Percentiles rank a stretch among this genome's conserved stretches.
Evolutionary conservation across 805 yeast species (phyloP).

Genomic region (Kodamaea neixiangensis): DNA sequence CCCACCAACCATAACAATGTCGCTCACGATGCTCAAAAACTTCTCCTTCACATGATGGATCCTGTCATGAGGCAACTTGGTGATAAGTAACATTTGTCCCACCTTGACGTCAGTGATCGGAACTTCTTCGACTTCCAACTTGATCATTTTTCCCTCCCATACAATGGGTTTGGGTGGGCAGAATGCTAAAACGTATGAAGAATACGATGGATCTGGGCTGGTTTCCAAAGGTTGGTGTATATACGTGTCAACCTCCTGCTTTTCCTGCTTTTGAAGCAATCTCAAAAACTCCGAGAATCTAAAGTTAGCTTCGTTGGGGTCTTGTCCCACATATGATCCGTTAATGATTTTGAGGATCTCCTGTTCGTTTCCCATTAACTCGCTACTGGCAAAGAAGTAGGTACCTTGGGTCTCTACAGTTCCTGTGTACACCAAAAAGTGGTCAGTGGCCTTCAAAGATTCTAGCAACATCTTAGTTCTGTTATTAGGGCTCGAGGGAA

Average conservation of each 20-base stretch:
- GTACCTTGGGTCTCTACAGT: constrained; percentile 72
- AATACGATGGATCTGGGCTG: constrained; percentile 34
- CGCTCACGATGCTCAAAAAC: constrained; percentile 60
- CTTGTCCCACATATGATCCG: constrained; percentile 42
- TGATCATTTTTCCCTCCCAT: constrained; percentile 83
- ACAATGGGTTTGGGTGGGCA: constrained; percentile 82
- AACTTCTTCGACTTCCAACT: constrained; percentile 48
- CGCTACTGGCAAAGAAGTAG: constrained; percentile 75
- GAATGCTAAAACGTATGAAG: constrained; percentile 69
- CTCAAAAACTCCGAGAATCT: constrained; percentile 30
- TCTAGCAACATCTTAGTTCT: constrained; percentile 54
- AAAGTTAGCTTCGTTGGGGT: constrained; percentile 25
- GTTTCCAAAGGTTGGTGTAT: constrained; percentile 13
- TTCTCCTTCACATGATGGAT: constrained; percentile 56
- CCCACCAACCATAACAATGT: constrained; percentile 44
- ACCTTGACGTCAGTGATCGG: constrained; percentile 60
- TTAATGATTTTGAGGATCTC: constrained; percentile 41
- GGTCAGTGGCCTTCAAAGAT: constrained; percentile 62
- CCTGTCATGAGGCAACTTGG: constrained; percentile 64
- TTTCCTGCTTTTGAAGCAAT: constrained; percentile 13
- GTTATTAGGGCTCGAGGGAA: constrained; percentile 45
- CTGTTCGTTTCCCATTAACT: constrained; percentile 43
- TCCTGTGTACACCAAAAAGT: constrained; percentile 76
- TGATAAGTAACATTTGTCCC: constrained; percentile 66
- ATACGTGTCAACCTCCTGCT: constrained; percentile 9